phyloP scores from a whole-genome alignment of 2,329 filamentous ascomycete genomes.

The Pseudocercospora cruenta region DNA sequence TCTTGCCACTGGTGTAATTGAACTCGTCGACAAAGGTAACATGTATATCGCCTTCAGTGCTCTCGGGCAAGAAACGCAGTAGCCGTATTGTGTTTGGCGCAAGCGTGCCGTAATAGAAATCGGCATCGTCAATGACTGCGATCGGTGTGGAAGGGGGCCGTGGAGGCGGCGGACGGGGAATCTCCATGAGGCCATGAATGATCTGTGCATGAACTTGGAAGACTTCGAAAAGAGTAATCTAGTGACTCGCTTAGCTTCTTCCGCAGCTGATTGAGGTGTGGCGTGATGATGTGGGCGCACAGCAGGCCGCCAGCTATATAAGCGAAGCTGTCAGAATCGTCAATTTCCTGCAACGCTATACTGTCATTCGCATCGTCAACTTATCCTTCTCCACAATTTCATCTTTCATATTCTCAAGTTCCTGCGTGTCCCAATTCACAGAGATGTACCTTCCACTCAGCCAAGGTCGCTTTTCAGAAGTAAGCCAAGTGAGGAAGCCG shows the following conservation, averaged over 20 bases:
- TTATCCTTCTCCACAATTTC: constrained; percentile 21
- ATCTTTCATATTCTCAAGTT: constrained; percentile 19
- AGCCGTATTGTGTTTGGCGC: no score
- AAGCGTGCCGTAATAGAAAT: no score
- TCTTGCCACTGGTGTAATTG: no score
- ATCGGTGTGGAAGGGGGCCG: background rate
- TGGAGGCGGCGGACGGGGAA: background rate
- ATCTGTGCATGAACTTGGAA: background rate
- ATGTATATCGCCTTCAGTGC: no score
- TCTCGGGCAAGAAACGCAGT: no score
- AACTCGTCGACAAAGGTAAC: no score
- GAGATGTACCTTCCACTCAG: constrained; percentile 18
- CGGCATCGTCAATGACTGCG: background rate
- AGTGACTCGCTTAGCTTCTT: background rate
- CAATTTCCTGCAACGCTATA: background rate
- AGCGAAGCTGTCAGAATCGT: background rate
- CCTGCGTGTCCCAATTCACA: constrained; percentile 22
- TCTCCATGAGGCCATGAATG: background rate
- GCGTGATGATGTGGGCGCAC: background rate
- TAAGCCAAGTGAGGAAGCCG: constrained; percentile 23
- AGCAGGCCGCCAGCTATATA: background rate
- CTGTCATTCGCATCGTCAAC: constrained; percentile 21
- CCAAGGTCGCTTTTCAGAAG: constrained; percentile 19
- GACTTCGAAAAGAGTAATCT: no score
- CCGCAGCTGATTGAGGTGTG: no score